Conservation (phyloP, 805 yeast genomes). For the Nakazawaea siamensis region DNA sequence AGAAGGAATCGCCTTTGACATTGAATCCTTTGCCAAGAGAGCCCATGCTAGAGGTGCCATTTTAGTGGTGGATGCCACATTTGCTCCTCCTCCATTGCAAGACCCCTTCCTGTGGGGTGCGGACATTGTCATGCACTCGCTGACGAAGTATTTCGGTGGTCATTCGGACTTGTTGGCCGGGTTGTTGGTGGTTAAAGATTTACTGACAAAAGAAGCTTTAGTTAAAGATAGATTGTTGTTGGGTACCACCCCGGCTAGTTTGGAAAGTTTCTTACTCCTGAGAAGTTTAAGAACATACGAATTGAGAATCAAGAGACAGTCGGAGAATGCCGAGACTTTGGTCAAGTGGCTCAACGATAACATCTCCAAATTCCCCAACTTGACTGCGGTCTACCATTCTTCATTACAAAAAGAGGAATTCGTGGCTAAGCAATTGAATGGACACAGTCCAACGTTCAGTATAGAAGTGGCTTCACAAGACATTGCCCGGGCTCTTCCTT, state of each 20-base stretch:
- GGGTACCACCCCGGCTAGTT: conserved; percentile 74
- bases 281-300: conserved; percentile 80
- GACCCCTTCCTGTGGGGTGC: conserved; percentile 79
- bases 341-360: conserved; percentile 53
- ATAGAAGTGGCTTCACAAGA: conserved; percentile 42
- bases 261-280: conserved; percentile 66
- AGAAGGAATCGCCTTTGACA: conserved; percentile 56
- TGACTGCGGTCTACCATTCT: conserved; percentile 57
- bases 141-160: conserved; percentile 93
- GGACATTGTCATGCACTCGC: conserved; percentile 88
- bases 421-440: conserved; percentile 57
- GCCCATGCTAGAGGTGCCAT: conserved; percentile 77
- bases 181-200: conserved; percentile 56
- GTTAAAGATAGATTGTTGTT: conserved; percentile 56
- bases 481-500: conserved; percentile 57
- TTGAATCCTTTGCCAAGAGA: conserved; percentile 50
- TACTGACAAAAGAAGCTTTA: conserved; percentile 35
- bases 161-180: conserved; percentile 90
- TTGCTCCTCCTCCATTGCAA: conserved; percentile 88
- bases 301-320: conserved; percentile 61
- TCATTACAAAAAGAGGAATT: conserved; percentile 67
- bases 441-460: conserved; percentile 67
- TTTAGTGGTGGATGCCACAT: conserved; percentile 74
- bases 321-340: conserved; percentile 49
- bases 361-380: conserved; percentile 33